Evolutionary conservation across 768 basidiomycete species (phyloP), one percentile per base, ranked within the genome.

Genomic region (Amanita molliuscula): DNA sequence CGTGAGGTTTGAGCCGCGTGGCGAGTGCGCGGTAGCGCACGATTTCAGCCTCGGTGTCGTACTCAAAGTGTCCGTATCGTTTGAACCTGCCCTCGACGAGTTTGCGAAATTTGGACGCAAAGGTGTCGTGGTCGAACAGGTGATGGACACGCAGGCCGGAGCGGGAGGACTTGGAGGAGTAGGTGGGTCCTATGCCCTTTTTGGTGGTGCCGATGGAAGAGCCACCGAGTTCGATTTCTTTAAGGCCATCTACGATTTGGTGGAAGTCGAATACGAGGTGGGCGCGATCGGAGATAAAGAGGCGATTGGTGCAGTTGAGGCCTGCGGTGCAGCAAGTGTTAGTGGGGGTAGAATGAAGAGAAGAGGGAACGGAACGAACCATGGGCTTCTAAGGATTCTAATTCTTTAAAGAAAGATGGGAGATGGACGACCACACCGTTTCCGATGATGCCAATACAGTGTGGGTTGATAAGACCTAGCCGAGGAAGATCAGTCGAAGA

Each of bases 211-310:
- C 96, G 62, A 99, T 98, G 66, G 88, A 91, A 1, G 82, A 84
- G 7, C 90, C 88, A 20, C 96, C 96, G 20, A 98, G 78, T 64
- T 98, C 96, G 34, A 92, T 90, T 65, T 99, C 96, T 65, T 98
- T 99, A 60, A 99, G 71, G 4, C 96, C 96, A 62, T 99, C 96
- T 25, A 98, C 96, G 61, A 98, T 97, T 71, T 99, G 96, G 68
- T 99, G 96, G 66, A 99, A 98, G 64, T 98, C 96, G 61, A 99
- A 93, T 29, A 99, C 96, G 53, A 99, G 82, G 55, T 95, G 91
- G 3, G 96, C 91, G 55, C 96, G 84, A 68, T 98, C 93, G 21
- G 95, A 98, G 57, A 99, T 75, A 64, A 96, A 87, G 16, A 99
- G 68, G 29, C 96, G 83, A 51, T 78, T 76, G 9, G 79, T 77